A percentile compares a stretch with the other conserved stretches of the same genome.
Conservation (phyloP, 305 asterid genomes). For the Salvia sclarea region DNA sequence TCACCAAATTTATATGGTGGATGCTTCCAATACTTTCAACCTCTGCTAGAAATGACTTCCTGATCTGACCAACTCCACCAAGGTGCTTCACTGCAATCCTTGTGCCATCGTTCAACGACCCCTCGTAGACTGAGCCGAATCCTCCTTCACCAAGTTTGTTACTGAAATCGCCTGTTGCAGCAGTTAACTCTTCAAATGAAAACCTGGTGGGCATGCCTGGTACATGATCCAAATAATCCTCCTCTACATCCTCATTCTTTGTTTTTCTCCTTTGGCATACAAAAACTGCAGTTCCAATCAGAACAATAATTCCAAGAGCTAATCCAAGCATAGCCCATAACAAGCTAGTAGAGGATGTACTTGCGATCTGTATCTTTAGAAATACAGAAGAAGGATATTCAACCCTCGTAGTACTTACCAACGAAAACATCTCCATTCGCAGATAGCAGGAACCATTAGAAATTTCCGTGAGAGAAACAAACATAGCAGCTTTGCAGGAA, state of each 20-base stretch:
- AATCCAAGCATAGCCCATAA: slow-evolving; percentile 35
- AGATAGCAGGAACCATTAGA: slow-evolving; percentile 39
- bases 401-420: slow-evolving; percentile 37
- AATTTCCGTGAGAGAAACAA: slow-evolving; percentile 27
- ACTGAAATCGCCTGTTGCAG: no score
- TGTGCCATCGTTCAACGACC: slow-evolving; percentile 32
- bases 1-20: slow-evolving; percentile 49
- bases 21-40: no score
- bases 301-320: slow-evolving; percentile 2
- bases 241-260: slow-evolving; percentile 17
- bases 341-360: background rate
- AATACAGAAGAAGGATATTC: slow-evolving; percentile 30
- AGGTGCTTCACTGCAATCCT: slow-evolving; percentile 48
- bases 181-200: no score
- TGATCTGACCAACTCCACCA: slow-evolving; percentile 42
- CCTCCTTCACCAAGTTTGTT: slow-evolving; percentile 55
- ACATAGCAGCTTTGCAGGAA: slow-evolving; percentile 49
- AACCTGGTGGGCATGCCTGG: no score
- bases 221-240: no score
- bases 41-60: no score
- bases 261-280: slow-evolving; percentile 26
- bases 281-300: slow-evolving; percentile 16
- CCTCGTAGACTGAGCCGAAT: slow-evolving; percentile 43
- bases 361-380: slow-evolving; percentile 32
- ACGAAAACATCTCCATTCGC: slow-evolving; percentile 38